Percentiles rank a stretch among this genome's conserved stretches.
phyloP scores from a whole-genome alignment of 306 rosid genomes.

The Ormosia semicastrata region DNA sequence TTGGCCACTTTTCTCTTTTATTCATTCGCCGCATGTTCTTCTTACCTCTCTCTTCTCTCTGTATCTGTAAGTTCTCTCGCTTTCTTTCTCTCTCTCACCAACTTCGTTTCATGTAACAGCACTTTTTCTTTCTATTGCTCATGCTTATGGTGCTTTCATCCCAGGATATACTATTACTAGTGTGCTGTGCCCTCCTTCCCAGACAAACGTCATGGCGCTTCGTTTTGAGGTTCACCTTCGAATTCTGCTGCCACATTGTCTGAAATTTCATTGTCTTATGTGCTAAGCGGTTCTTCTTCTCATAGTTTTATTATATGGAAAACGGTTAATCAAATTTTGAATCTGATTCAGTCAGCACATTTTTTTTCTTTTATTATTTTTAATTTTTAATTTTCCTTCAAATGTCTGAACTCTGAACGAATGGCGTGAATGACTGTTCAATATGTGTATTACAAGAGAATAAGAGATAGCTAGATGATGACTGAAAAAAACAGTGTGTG shows the following conservation, averaged over 20 bases:
- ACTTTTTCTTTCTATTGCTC: neutral
- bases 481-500: neutral
- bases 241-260: neutral
- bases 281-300: neutral
- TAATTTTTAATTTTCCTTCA: no score
- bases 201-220: slow-evolving; percentile 62
- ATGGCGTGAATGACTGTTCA: no score
- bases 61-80: neutral
- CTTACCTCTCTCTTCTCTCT: neutral
- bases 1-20: neutral
- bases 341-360: neutral
- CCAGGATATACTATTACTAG: slow-evolving; percentile 1
- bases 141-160: neutral
- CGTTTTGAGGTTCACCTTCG: slow-evolving; percentile 65
- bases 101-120: neutral
- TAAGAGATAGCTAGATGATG: neutral
- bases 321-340: neutral
- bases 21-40: neutral
- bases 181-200: neutral
- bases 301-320: neutral
- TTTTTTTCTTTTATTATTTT: no score
- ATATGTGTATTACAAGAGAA: neutral
- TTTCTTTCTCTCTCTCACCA: neutral
- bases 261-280: neutral
- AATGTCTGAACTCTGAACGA: neutral